Conservation (phyloP, 352 stramenopile genomes). For the Phytophthora fragariaefolia region DNA sequence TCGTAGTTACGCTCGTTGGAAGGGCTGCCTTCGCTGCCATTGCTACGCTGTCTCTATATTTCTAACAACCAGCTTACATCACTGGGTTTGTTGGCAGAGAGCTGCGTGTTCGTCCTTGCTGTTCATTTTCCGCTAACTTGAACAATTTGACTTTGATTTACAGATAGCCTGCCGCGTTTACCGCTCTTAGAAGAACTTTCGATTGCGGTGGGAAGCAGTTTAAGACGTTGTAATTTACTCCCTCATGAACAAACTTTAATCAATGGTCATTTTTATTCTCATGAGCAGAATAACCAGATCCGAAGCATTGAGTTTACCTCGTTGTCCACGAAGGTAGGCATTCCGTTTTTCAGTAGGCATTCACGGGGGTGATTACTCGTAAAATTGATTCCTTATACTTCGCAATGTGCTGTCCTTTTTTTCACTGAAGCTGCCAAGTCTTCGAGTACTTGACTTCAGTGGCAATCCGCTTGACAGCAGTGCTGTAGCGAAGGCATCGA, state of each 20-base stretch:
- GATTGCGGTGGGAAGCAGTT: conserved; percentile 52
- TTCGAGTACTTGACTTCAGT: conserved; percentile 57
- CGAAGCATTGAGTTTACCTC: conserved; percentile 46
- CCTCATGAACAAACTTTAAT: too few relatives aligned
- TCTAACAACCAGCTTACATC: conserved; percentile 54
- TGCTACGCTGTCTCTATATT: conserved; percentile 56
- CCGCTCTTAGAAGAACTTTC: conserved; percentile 62
- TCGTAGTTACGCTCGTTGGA: conserved; percentile 53
- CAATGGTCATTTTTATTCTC: background rate
- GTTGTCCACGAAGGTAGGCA: conserved; percentile 48
- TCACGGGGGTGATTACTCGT: too few relatives aligned
- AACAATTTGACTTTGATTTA: too few relatives aligned
- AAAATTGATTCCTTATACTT: background rate
- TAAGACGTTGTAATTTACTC: too few relatives aligned
- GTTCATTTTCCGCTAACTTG: too few relatives aligned
- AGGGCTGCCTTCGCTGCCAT: conserved; percentile 49
- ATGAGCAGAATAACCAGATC: conserved; percentile 62
- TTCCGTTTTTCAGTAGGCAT: too few relatives aligned
- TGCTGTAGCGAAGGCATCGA: conserved; percentile 14
- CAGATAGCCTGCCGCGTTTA: conserved; percentile 52
- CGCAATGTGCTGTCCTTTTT: background rate
- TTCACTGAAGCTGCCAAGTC: conserved; percentile 43
- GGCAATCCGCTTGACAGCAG: conserved; percentile 42
- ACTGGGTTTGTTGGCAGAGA: conserved; percentile 39
- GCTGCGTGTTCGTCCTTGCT: background rate